Conservation (phyloP, 495 filamentous ascomycete genomes). For the Xylaria palmicola region DNA sequence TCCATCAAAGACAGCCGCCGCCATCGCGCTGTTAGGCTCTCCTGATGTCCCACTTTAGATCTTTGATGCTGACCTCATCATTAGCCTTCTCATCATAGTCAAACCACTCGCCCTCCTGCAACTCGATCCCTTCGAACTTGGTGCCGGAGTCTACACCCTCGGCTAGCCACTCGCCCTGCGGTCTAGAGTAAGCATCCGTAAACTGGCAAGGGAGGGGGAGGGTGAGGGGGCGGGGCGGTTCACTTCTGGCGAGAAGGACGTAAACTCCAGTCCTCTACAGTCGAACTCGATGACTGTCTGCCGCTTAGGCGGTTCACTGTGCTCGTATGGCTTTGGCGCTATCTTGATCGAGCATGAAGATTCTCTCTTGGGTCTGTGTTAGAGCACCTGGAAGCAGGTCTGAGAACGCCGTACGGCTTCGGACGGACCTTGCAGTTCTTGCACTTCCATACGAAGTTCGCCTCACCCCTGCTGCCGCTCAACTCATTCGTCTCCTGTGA, state of each 20-base stretch:
- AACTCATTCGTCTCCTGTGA: slow-evolving; percentile 80
- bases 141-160: slow-evolving; percentile 76
- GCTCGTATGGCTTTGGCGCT: slow-evolving; percentile 67
- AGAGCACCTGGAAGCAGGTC: not conserved
- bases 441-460: slow-evolving; percentile 98
- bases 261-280: slow-evolving; percentile 91
- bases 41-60: slow-evolving; percentile 82
- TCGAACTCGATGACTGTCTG: slow-evolving; percentile 86
- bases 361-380: slow-evolving; percentile 43
- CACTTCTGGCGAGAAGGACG: slow-evolving; percentile 85
- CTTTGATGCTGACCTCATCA: slow-evolving; percentile 71
- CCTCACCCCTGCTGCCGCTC: slow-evolving; percentile 87
- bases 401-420: not conserved
- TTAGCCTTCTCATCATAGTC: slow-evolving; percentile 62
- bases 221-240: slow-evolving; percentile 14
- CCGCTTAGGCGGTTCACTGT: slow-evolving; percentile 63
- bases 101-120: slow-evolving; percentile 77
- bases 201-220: not conserved
- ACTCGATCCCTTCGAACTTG: slow-evolving; percentile 75
- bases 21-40: slow-evolving; percentile 45
- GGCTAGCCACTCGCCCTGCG: slow-evolving; percentile 81
- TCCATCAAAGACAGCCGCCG: not conserved
- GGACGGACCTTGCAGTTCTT: slow-evolving; percentile 75
- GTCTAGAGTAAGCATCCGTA: not conserved
- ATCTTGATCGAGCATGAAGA: slow-evolving; percentile 66